phyloP scores from a whole-genome alignment of 2,329 filamentous ascomycete species.

The Hymenoscyphus linearis region DNA sequence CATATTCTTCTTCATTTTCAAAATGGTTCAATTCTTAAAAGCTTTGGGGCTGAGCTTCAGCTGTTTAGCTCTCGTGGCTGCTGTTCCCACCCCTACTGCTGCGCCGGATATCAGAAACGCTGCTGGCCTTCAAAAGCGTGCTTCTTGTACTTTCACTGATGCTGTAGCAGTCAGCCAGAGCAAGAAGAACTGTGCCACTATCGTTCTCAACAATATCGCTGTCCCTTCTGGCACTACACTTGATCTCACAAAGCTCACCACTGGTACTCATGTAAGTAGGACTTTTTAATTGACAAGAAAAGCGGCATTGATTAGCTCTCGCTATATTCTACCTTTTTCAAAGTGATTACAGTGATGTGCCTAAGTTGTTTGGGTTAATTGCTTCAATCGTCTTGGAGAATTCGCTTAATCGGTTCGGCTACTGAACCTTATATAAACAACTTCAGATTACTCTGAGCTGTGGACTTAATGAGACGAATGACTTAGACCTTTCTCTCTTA shows the following conservation, averaged over 20 bases:
- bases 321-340: too few species aligned
- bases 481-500: not conserved
- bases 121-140: constrained; percentile 14
- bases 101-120: constrained; percentile 19
- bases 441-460: too few species aligned
- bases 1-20: constrained; percentile 1
- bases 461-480: not conserved
- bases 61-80: constrained; percentile 18
- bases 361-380: too few species aligned
- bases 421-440: too few species aligned
- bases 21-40: constrained; percentile 23
- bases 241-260: constrained; percentile 47
- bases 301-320: too few species aligned
- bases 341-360: too few species aligned
- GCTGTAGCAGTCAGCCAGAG: constrained; percentile 36
- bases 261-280: constrained; percentile 36
- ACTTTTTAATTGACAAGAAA: too few species aligned
- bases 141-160: constrained; percentile 49
- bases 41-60: constrained; percentile 22
- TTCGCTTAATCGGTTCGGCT: too few species aligned
- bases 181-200: constrained; percentile 47
- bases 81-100: constrained; percentile 18
- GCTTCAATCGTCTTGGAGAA: too few species aligned
- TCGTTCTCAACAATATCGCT: constrained; percentile 46
- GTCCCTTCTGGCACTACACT: constrained; percentile 54